Evolutionary conservation across 495 filamentous ascomycete genomes (phyloP), one percentile per base, ranked within the genome.

Genomic region (Penicillium canariense): DNA sequence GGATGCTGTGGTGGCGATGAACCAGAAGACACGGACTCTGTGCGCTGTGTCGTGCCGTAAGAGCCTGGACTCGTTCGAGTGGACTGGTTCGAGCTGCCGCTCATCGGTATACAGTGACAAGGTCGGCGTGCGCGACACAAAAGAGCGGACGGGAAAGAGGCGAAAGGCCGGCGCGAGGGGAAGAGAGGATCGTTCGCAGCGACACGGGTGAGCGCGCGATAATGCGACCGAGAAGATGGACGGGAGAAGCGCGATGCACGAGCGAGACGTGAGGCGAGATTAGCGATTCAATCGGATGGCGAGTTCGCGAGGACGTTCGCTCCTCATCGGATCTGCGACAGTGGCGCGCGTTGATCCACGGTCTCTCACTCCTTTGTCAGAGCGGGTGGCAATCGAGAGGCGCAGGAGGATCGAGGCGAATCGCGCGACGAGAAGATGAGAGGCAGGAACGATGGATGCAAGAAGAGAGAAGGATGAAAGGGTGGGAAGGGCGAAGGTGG

Each of bases 11-110:
- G 67, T 50, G 75, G 75, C 54, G 75, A 77, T 20, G 74, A 76
- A 62, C 69, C 71, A 57, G 77, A 78, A 11, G 77, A 77, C 22
- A 74, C 72, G 26, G 74, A 76, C 48, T 72, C 68, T 15, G 73
- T 74, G 64, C 72, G 75, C 50, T 78, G 75, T 27, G 69, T 67
- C 54, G 71, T 77, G 58, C 68, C 70, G 55, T 70, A 72, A 58
- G 75, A 78, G 59, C 73, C 72, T 59, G 75, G 72, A 66, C 75
- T 78, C 56, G 73, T 74, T 61, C 72, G 73, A 72, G 68, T 76
- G 38, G 73, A 75, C 66, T 76, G 75, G 53, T 68, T 76, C 54
- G 72, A 75, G 65, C 67, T 77, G 65, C 71, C 68, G 69, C 72
- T 76, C 75, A 78, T 78, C 59, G 73, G 73, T 78, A 35, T 54